Percentiles rank a stretch among this genome's conserved stretches.
phyloP scores from a whole-genome alignment of 805 yeast species.

The Kazachstania africana region DNA sequence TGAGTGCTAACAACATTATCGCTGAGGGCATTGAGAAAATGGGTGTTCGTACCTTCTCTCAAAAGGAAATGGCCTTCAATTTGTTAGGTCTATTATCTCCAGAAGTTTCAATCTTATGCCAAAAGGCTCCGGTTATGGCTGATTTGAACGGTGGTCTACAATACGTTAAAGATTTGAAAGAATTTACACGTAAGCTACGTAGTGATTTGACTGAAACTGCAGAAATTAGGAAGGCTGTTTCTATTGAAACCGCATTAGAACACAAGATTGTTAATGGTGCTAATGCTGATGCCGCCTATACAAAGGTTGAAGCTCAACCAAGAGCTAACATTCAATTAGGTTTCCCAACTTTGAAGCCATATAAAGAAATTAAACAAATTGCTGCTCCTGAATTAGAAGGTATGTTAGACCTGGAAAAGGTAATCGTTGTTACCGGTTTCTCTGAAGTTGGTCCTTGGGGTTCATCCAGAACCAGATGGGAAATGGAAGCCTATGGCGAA shows the following conservation, averaged over 20 bases:
- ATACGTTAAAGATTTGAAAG: conserved; percentile 83
- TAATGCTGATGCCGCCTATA: conserved; percentile 74
- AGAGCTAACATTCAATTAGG: conserved; percentile 90
- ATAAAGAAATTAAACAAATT: conserved; percentile 54
- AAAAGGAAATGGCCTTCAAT: conserved; percentile 98
- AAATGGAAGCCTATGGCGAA: conserved; percentile 92
- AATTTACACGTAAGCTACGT: conserved; percentile 70
- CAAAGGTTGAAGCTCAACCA: conserved; percentile 71
- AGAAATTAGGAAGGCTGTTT: conserved; percentile 89
- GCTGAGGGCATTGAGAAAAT: conserved; percentile 94
- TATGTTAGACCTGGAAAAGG: conserved; percentile 80
- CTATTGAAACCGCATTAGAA: conserved; percentile 86
- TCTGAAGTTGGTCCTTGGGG: conserved; percentile 99
- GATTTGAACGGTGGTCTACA: conserved; percentile 99
- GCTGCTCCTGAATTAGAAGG: conserved; percentile 73
- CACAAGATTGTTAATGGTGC: conserved; percentile 74
- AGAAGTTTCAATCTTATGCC: conserved; percentile 73
- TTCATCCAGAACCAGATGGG: conserved; percentile 98
- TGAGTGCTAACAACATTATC: conserved; percentile 93
- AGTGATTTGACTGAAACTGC: conserved; percentile 61
- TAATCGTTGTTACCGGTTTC: conserved; percentile 94
- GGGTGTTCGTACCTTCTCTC: conserved; percentile 97
- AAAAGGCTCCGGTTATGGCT: conserved; percentile 91
- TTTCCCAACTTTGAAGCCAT: conserved; percentile 80
- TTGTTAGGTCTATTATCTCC: conserved; percentile 88